Base-by-base conservation (phyloP, 768 basidiomycete species). In the Auricularia cornea region DNA sequence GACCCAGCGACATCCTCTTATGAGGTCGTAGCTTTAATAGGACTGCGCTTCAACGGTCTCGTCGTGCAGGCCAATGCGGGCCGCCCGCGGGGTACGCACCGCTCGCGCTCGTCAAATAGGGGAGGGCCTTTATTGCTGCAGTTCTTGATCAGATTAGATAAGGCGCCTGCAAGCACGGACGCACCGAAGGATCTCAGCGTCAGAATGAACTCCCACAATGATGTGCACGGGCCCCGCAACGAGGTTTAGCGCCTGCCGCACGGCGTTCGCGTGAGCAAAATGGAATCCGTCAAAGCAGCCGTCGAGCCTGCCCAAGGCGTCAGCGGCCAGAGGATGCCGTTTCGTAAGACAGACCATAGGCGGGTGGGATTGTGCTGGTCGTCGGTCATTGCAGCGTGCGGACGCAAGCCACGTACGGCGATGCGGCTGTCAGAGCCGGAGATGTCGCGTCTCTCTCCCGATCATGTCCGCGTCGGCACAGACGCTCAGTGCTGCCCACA, bases 191-290 rank as follows among this genome's bases (percentile, higher is more conserved):
- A 66, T 66, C 35, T 66, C 65, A 48, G 48, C 56, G 62, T 67
- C 66, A 8, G 65, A 63, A 56, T 66, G 66, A 14, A 67, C 52
- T 6, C 65, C 61, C 5, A 63, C 65, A 29, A 63, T 26, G 41
- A 67, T 65, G 18, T 60, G 60, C 23, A 64, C 63, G 20, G 63
- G 63, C n/a, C 60, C 60, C 44, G 54, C 35, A 18, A 66, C 51
- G 35, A 67, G 62, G 20, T 35, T 59, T 31, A 59, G 60, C 14
- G 65, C 65, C 59, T 67, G 66, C 12, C 66, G 40, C 8, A 67
- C 38, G 26, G 65, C 66, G 33, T 67, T 67, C n/a, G 65, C 65
- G 30, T 67, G 66, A 18, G 66, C 66, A 59, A 67, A 67, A 62
- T 62, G 64, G 31, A 65, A 65, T 32, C 66, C 65, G 51, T 67